phyloP scores from a whole-genome alignment of 495 filamentous ascomycete species.

The Lophiotrema nucula region DNA sequence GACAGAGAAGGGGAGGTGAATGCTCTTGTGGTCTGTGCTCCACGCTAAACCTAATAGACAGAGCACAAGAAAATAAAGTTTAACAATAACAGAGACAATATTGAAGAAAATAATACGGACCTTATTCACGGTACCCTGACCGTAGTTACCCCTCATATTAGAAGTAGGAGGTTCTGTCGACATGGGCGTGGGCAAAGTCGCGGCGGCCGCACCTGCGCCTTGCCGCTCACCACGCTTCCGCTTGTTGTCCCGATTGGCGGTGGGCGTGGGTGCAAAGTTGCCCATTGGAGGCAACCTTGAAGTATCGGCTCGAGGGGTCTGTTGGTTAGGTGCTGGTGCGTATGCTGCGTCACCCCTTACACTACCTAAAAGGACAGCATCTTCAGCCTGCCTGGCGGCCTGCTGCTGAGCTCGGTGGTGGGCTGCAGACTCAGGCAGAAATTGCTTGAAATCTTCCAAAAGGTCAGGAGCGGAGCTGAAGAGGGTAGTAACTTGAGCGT shows the following conservation, averaged over 20 bases:
- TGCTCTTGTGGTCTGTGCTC: no score
- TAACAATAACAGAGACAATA: neutral
- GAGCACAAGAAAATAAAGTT: no score
- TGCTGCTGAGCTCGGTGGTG: constrained; percentile 67
- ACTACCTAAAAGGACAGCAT: constrained; percentile 61
- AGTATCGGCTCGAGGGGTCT: constrained; percentile 40
- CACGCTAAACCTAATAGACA: no score
- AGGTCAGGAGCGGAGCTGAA: constrained; percentile 96
- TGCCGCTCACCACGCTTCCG: constrained; percentile 60
- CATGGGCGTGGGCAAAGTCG: constrained; percentile 24
- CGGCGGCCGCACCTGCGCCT: constrained; percentile 16
- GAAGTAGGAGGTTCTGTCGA: constrained; percentile 38
- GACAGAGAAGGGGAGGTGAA: no score
- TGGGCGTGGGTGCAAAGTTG: constrained; percentile 83
- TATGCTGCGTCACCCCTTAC: constrained; percentile 56
- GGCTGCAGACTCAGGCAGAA: constrained; percentile 93
- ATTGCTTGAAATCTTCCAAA: constrained; percentile 98
- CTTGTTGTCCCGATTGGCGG: constrained; percentile 77
- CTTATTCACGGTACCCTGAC: constrained; percentile 54
- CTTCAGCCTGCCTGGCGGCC: constrained; percentile 66
- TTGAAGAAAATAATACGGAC: constrained; percentile 38
- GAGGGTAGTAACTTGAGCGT: constrained; percentile 91
- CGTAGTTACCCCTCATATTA: constrained; percentile 25
- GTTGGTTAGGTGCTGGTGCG: constrained; percentile 43
- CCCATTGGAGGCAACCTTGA: constrained; percentile 77